Evolutionary conservation across 208 protist species (phyloP), one percentile per base, ranked within the genome.

Genomic region (Blastocrithidia nonstop): DNA sequence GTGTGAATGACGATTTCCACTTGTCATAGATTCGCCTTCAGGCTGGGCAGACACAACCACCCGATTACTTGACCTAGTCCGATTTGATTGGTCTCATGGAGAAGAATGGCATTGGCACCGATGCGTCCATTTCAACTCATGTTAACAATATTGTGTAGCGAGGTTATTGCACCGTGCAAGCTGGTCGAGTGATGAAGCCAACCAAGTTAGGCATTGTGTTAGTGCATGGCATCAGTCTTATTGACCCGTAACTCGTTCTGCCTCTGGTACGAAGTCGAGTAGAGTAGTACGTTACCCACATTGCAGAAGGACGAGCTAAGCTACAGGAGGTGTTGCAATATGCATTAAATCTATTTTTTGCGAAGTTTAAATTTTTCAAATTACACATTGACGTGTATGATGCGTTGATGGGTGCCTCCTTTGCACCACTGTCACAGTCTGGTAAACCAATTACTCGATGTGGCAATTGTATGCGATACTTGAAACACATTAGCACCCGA

Each of bases 101-200:
- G 54, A 65, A 81, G 32, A 85, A 99, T 52, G 89, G 92, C 24
- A 99, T 99, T 50, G 97, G 97, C 19, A 99, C 98, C 1, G 98
- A 99, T 75, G 98, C 98, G 4, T 99, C 98, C 2, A 99, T 99
- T 39, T 95, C 97, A 4, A 69, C 96, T 63, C 98, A 99, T 71
- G 99, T 99, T 50, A 75, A 97, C 59, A 99, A 73, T 0, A 87
- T 99, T 8, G 48, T 95, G 29, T 71, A 96, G 1, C 62, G 96
- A 22, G 71, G 76, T 32, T 97, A 98, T 53, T 88, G 77, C 68
- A 56, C 55, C 29, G 80, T 93, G 31, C 65, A 87, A 51, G 53
- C 80, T 1, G 81, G 81, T 2, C 66, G 81, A 44, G 53, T 78
- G 15, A 91, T 97, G 66, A 65, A 94, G 45, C 93, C 94, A 4